These are phyloP conservation scores for Colletotrichum eleusines DNA, from an alignment of 2,329 filamentous ascomycete species.

Conservation along the genomic window DNA sequence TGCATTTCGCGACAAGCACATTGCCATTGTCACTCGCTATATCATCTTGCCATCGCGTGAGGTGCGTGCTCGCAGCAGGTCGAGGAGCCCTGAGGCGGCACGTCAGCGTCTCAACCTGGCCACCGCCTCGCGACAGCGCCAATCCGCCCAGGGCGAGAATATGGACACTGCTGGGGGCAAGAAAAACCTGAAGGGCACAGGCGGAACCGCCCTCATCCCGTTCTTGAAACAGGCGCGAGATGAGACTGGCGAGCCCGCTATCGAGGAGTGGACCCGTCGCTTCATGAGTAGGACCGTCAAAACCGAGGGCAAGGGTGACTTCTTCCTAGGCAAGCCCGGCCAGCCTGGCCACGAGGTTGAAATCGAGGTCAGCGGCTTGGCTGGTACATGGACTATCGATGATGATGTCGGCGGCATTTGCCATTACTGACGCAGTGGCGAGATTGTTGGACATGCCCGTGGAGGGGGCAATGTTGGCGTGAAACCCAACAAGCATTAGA, in stretches of 20 bases:
- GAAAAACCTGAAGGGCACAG: constrained; percentile 84
- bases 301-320: constrained; percentile 65
- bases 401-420: constrained; percentile 78
- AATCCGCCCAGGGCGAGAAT: constrained; percentile 36
- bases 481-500: constrained; percentile 20
- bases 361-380: constrained; percentile 73
- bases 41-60: constrained; percentile 91
- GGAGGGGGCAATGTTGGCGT: constrained; percentile 2
- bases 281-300: constrained; percentile 68
- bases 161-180: constrained; percentile 52
- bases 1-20: constrained; percentile 89
- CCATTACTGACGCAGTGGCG: constrained; percentile 56
- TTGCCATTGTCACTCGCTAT: constrained; percentile 95
- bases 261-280: constrained; percentile 72
- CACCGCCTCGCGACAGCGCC: constrained; percentile 63
- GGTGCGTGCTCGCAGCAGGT: constrained; percentile 72
- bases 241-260: constrained; percentile 92
- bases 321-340: constrained; percentile 68
- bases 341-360: constrained; percentile 54
- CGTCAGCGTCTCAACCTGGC: constrained; percentile 71
- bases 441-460: neutral
- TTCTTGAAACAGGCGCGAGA: constrained; percentile 97
- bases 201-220: constrained; percentile 92
- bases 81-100: constrained; percentile 66
- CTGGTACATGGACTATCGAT: constrained; percentile 90